A percentile compares a stretch with the other conserved stretches of the same genome.
Evolutionary conservation across 2,329 filamentous ascomycete species (phyloP).

Genomic region (Chaetomium sp.): DNA sequence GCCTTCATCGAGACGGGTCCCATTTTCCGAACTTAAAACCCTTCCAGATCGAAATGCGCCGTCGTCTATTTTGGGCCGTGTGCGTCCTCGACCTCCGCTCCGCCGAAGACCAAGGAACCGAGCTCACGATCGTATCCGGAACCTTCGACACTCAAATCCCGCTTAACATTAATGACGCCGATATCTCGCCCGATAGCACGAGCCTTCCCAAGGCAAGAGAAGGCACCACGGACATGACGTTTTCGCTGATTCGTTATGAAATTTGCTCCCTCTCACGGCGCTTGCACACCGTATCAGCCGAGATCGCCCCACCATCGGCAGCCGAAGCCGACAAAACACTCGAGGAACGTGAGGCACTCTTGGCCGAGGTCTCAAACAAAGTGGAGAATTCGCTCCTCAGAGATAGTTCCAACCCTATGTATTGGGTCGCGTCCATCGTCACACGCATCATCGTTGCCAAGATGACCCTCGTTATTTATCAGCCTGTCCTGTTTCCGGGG

Average conservation of each 20-base stretch:
- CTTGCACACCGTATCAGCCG: slow-evolving; percentile 33
- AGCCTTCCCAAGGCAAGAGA: slow-evolving; percentile 40
- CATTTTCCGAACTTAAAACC: slow-evolving; percentile 46
- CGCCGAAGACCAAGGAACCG: slow-evolving; percentile 53
- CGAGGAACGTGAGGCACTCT: slow-evolving; percentile 37
- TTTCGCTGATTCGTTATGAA: slow-evolving; percentile 38
- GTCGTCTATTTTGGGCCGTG: slow-evolving; percentile 57
- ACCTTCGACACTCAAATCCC: slow-evolving; percentile 49
- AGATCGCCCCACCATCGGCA: slow-evolving; percentile 26
- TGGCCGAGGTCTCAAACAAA: slow-evolving; percentile 29
- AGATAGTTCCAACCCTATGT: slow-evolving; percentile 42
- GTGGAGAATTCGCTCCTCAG: slow-evolving; percentile 50
- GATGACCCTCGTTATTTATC: slow-evolving; percentile 48
- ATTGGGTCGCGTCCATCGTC: slow-evolving; percentile 45
- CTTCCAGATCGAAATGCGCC: slow-evolving; percentile 57
- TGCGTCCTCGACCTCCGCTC: slow-evolving; percentile 53
- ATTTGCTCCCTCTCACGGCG: slow-evolving; percentile 36
- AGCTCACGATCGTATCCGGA: slow-evolving; percentile 38
- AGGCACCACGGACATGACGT: slow-evolving; percentile 49
- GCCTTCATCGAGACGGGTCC: slow-evolving; percentile 52
- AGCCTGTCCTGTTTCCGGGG: slow-evolving; percentile 42
- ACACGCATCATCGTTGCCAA: slow-evolving; percentile 47
- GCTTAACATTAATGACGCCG: slow-evolving; percentile 51
- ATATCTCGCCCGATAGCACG: slow-evolving; percentile 42
- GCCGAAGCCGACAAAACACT: slow-evolving; percentile 30